phyloP scores from a whole-genome alignment of 2,329 filamentous ascomycete species.

The Rhinocladiella similis region DNA sequence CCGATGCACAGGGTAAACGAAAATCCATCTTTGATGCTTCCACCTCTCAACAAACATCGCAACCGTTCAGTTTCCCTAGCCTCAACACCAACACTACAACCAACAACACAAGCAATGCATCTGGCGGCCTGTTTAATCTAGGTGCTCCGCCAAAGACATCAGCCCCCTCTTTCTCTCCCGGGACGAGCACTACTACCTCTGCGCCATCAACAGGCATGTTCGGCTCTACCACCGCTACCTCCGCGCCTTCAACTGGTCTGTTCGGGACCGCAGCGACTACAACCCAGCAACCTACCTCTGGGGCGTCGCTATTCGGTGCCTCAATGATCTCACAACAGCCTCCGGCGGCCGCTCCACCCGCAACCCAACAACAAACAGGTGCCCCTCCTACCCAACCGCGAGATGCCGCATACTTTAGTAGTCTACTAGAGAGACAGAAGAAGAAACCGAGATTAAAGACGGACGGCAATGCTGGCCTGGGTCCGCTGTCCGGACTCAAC shows the following conservation, averaged over 20 bases:
- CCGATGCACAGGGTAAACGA: slow-evolving; percentile 27
- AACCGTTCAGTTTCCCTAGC: slow-evolving; percentile 11
- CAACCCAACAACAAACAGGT: slow-evolving; percentile 11
- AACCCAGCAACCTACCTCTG: slow-evolving; percentile 17
- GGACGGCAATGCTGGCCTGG: slow-evolving; percentile 49
- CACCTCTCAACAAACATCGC: slow-evolving; percentile 18
- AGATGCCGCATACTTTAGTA: slow-evolving; percentile 62
- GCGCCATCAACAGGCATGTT: slow-evolving; percentile 1
- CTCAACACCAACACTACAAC: slow-evolving; percentile 13
- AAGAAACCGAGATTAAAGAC: slow-evolving; percentile 66
- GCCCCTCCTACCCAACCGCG: slow-evolving; percentile 14
- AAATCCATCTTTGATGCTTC: slow-evolving; percentile 30
- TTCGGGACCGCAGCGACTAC: slow-evolving; percentile 17
- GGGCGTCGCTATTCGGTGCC: slow-evolving; percentile 16
- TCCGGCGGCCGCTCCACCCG: background rate
- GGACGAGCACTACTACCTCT: slow-evolving; percentile 16
- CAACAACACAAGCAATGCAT: slow-evolving; percentile 1
- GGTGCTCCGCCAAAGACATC: slow-evolving; percentile 18
- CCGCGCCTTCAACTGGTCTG: slow-evolving; percentile 17
- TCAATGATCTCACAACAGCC: slow-evolving; percentile 13
- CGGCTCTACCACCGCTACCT: slow-evolving; percentile 5
- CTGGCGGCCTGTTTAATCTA: slow-evolving; percentile 17
- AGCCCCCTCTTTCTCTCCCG: slow-evolving; percentile 15
- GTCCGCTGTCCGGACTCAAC: slow-evolving; percentile 85
- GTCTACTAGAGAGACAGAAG: slow-evolving; percentile 62